A percentile compares a stretch with the other conserved stretches of the same genome.
Evolutionary conservation across 306 rosid genomes (phyloP).

Genomic region (Hippophae tibetana): DNA sequence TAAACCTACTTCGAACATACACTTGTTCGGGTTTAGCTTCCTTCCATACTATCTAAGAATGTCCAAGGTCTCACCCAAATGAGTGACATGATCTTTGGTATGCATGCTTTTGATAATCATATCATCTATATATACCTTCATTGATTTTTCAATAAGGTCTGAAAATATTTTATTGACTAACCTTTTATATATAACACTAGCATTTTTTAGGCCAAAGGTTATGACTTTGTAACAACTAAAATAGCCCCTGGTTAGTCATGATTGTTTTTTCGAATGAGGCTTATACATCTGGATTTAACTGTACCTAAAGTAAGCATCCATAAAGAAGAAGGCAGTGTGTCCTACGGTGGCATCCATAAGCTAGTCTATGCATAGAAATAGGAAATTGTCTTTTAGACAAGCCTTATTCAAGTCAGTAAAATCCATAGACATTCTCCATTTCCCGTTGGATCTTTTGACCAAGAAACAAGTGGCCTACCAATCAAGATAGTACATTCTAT

Average conservation of each 20-base stretch:
- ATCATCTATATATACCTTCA: background rate
- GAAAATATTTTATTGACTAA: background rate
- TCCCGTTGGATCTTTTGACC: background rate
- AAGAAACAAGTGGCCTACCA: background rate
- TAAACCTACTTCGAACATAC: too few relatives aligned
- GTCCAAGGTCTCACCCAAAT: too few relatives aligned
- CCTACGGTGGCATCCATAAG: background rate
- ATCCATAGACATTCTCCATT: slow-evolving; percentile 1
- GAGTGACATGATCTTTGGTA: too few relatives aligned
- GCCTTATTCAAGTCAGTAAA: background rate
- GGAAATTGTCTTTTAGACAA: background rate
- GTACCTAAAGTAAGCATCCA: background rate
- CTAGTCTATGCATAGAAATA: background rate
- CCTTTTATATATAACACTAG: background rate
- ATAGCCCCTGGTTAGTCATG: background rate
- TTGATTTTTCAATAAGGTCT: background rate
- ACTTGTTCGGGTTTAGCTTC: too few relatives aligned
- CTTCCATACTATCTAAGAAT: too few relatives aligned
- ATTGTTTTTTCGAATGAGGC: background rate
- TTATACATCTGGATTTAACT: background rate
- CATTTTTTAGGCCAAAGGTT: background rate
- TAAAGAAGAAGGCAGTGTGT: background rate
- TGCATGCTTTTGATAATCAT: background rate
- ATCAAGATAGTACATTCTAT: background rate
- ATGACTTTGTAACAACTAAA: background rate